Evolutionary conservation across 345 rosid genomes (phyloP).

Genomic region (Erucastrum elatum): DNA sequence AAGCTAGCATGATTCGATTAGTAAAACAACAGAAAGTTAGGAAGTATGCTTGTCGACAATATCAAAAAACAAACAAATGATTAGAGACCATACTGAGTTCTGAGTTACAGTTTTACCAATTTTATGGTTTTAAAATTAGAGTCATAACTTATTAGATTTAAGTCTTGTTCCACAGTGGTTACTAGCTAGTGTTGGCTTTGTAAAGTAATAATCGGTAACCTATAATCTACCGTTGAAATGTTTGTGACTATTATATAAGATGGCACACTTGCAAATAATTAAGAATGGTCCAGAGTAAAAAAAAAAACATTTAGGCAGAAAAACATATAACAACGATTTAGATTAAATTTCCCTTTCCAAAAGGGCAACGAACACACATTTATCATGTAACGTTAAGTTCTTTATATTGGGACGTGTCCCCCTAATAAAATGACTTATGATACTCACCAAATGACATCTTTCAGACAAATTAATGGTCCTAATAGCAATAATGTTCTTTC

Average conservation of each 20-base stretch:
- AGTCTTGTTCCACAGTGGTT: slow-evolving; percentile 17
- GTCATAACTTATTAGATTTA: neutral
- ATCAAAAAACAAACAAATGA: neutral
- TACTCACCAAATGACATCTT: slow-evolving; percentile 31
- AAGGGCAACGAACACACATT: slow-evolving; percentile 38
- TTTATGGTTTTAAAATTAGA: neutral
- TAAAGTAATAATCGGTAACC: slow-evolving; percentile 6
- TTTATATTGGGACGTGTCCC: neutral
- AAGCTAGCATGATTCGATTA: neutral
- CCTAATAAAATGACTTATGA: slow-evolving; percentile 34
- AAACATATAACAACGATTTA: slow-evolving; percentile 13
- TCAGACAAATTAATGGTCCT: slow-evolving; percentile 27
- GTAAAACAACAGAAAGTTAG: neutral
- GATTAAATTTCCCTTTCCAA: slow-evolving; percentile 26
- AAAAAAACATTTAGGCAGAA: neutral
- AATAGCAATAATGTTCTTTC: slow-evolving; percentile 27
- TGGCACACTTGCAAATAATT: slow-evolving; percentile 22
- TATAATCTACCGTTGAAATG: neutral
- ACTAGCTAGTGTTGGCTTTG: slow-evolving; percentile 11
- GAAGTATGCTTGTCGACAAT: slow-evolving; percentile 1
- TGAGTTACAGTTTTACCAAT: neutral
- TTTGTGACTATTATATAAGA: neutral
- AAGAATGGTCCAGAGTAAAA: slow-evolving; percentile 11
- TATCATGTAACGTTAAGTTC: slow-evolving; percentile 31
- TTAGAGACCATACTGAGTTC: neutral